Base-by-base conservation (phyloP, 192 early-diverging fungal species). In the Entophlyctis luteolus region DNA sequence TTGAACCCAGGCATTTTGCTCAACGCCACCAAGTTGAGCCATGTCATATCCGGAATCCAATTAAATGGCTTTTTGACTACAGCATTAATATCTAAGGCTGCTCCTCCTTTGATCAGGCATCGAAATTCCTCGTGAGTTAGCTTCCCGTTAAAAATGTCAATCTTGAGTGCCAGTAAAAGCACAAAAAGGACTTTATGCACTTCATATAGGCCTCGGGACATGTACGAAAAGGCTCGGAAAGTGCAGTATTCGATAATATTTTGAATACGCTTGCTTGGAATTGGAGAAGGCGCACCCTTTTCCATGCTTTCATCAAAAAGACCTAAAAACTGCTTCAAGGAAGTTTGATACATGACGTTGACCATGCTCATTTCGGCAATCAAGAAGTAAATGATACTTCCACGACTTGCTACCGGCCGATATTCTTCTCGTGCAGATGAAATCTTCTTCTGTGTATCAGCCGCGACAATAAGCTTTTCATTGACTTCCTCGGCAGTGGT, bases 331-430 rank as follows among this genome's bases (percentile, higher is more conserved):
- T 87, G 85, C 67, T 86, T 84, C 16, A 87, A 72, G 6, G 81
- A 80, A 20, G 82, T 82, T 59, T 87, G 85, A 67, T 87, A 87
- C 85, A 87, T 87, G 37, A 77, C 75, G 37, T 86, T 86, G 31
- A 87, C 84, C 85, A 86, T 86, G 57, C 69, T 72, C 85, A 87
- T 86, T 48, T 87, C 85, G 10, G 85, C 84, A 75, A 87, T 86
- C 71, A 87, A 71, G 73, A 86, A 87, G 57, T 86, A 87, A 31
- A 87, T 80, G 70, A 87, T 87, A 42, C 73, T 77, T 5, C 85
- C 85, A 2, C 84, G 79, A 25, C 62, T 76, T 14, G 85, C 85
- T 2, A 87, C 85, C 18, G 85, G 85, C 32, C 85, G 67, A 57
- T 84, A 87, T 62, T 87, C 85, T 75, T 87, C 85, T 62, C 85